These are phyloP conservation scores for Fusarium sp. DNA, from an alignment of 2,329 filamentous ascomycete species.

Conservation along the genomic window DNA sequence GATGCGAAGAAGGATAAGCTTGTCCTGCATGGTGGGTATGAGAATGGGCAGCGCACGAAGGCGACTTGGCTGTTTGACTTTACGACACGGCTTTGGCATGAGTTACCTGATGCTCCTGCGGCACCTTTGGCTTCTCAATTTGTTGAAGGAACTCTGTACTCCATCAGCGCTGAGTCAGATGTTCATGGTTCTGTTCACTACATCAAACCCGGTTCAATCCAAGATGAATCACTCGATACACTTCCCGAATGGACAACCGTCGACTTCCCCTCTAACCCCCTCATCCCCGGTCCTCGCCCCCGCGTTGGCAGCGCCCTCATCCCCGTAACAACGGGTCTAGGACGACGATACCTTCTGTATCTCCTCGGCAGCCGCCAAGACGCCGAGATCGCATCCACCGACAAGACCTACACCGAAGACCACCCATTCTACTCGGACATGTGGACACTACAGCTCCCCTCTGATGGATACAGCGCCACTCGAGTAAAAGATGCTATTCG, in stretches of 20 bases:
- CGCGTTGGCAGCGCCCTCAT: slow-evolving; percentile 30
- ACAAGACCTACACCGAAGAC: slow-evolving; percentile 20
- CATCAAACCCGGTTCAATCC: slow-evolving; percentile 7
- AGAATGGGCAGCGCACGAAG: not conserved
- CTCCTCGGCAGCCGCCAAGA: slow-evolving; percentile 35
- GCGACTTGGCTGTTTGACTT: slow-evolving; percentile 38
- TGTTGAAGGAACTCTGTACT: slow-evolving; percentile 29
- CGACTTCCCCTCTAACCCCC: slow-evolving; percentile 29
- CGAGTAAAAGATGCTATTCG: slow-evolving; percentile 27
- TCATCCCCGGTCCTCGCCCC: slow-evolving; percentile 27
- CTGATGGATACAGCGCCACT: slow-evolving; percentile 15
- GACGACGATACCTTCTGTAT: slow-evolving; percentile 29
- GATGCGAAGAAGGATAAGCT: slow-evolving; percentile 21
- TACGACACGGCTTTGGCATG: slow-evolving; percentile 15
- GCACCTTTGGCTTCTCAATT: slow-evolving; percentile 19
- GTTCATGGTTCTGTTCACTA: slow-evolving; percentile 29
- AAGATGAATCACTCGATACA: slow-evolving; percentile 6
- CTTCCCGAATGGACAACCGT: slow-evolving; percentile 20
- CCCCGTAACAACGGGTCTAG: slow-evolving; percentile 22
- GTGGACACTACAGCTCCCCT: slow-evolving; percentile 35
- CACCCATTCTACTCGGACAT: slow-evolving; percentile 34
- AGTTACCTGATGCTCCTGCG: slow-evolving; percentile 16
- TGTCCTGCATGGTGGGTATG: slow-evolving; percentile 27
- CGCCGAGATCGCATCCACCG: not conserved
- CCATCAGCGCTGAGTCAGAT: slow-evolving; percentile 27